Conservation (phyloP, 1,284 basidiomycete species). For the Puccinia sorghi region DNA sequence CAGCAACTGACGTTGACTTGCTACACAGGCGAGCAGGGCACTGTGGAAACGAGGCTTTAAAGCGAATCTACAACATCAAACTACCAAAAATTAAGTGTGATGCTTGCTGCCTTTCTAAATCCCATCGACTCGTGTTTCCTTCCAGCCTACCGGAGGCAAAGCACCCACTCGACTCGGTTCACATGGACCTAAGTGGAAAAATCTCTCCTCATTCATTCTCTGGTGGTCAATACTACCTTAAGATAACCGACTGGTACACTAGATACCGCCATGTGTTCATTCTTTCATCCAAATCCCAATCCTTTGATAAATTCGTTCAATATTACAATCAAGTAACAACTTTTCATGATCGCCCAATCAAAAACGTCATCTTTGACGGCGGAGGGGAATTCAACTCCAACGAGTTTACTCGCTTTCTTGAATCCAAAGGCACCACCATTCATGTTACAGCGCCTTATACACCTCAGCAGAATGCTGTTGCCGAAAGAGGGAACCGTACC, state of each 20-base stretch:
- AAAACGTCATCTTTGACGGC: conserved; percentile 3
- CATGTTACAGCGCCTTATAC: conserved; percentile 12
- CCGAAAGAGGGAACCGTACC: conserved; percentile 15
- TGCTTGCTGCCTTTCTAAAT: conserved; percentile 8
- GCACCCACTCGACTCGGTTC: conserved; percentile 1
- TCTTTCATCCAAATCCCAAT: background rate
- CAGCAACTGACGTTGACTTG: background rate
- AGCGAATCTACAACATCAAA: background rate
- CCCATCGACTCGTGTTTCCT: background rate
- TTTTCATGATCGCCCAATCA: background rate
- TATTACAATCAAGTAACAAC: background rate
- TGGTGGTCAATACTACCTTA: conserved; percentile 16
- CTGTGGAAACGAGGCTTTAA: background rate
- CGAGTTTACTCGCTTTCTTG: background rate
- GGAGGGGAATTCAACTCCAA: conserved; percentile 21
- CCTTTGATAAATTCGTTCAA: background rate
- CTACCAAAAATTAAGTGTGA: background rate
- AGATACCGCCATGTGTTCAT: conserved; percentile 14
- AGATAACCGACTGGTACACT: conserved; percentile 22
- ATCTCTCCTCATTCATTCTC: conserved; percentile 19
- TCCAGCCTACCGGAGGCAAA: background rate
- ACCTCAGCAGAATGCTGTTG: conserved; percentile 15
- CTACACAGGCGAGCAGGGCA: conserved; percentile 1
- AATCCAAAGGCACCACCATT: background rate
- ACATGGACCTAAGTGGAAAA: conserved; percentile 33